Conservation (phyloP, 495 filamentous ascomycete species). For the Trichoderma erinaceum region DNA sequence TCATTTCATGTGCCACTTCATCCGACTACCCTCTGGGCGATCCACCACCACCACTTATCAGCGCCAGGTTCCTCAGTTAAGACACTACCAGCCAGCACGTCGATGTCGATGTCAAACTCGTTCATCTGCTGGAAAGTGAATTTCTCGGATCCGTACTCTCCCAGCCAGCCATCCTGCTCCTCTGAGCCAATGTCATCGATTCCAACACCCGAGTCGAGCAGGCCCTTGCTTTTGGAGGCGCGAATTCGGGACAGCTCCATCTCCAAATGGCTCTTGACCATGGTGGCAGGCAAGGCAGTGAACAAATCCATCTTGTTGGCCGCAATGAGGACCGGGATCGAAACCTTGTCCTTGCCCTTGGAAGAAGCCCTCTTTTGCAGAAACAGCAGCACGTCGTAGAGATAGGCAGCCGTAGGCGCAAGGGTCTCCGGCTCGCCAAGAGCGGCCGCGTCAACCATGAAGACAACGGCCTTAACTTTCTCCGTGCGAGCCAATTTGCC, state of each 20-base stretch:
- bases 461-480: conserved; percentile 73
- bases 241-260: conserved; percentile 76
- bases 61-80: conserved; percentile 60
- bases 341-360: conserved; percentile 51
- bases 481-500: conserved; percentile 53
- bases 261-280: conserved; percentile 73
- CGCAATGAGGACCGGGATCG: conserved; percentile 71
- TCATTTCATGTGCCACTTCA: not conserved
- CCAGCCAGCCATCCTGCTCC: conserved; percentile 76
- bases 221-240: conserved; percentile 66
- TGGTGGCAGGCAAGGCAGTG: conserved; percentile 74
- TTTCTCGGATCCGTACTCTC: conserved; percentile 64
- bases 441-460: conserved; percentile 77
- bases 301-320: conserved; percentile 96
- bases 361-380: conserved; percentile 68
- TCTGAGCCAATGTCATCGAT: conserved; percentile 49
- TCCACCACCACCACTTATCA: conserved; percentile 84
- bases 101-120: conserved; percentile 72
- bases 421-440: conserved; percentile 47
- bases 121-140: conserved; percentile 79
- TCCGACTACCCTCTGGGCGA: conserved; percentile 40
- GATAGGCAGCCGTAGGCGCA: conserved; percentile 46
- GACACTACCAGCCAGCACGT: conserved; percentile 73
- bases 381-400: conserved; percentile 76
- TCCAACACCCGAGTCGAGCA: conserved; percentile 68